phyloP scores from a whole-genome alignment of 805 yeast genomes.

The Clavispora santaluciae region DNA sequence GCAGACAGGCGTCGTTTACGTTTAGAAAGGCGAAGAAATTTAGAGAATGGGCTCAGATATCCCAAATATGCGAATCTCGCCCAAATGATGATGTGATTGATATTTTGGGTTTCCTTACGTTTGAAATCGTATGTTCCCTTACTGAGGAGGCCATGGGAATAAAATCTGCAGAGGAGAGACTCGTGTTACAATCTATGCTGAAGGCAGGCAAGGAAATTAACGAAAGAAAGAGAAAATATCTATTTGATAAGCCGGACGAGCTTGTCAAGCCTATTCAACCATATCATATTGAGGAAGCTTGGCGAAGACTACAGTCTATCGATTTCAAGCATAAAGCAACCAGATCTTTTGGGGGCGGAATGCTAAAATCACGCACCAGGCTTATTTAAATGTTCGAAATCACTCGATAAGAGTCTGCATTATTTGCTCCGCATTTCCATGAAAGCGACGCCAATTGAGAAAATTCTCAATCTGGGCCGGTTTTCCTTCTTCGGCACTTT shows the following conservation, averaged over 20 bases:
- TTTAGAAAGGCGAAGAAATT: constrained; percentile 91
- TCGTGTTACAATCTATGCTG: constrained; percentile 20
- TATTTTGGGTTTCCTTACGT: constrained; percentile 89
- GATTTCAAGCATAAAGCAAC: constrained; percentile 58
- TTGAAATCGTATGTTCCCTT: constrained; percentile 91
- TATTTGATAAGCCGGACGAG: constrained; percentile 88
- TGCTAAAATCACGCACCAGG: constrained; percentile 47
- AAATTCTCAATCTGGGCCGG: constrained; percentile 22
- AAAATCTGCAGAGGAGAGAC: constrained; percentile 60
- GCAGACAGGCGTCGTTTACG: constrained; percentile 95
- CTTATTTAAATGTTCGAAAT: constrained; percentile 32
- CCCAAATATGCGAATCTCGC: constrained; percentile 77
- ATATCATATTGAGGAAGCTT: constrained; percentile 82
- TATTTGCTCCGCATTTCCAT: constrained; percentile 14
- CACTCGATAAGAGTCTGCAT: constrained; percentile 8
- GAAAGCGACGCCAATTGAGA: constrained; percentile 34
- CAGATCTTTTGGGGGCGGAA: constrained; percentile 69
- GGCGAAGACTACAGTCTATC: constrained; percentile 67
- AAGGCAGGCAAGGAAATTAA: constrained; percentile 25
- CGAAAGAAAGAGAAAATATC: constrained; percentile 42
- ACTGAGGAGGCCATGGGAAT: constrained; percentile 88
- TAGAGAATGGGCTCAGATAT: constrained; percentile 92
- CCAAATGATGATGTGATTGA: constrained; percentile 97
- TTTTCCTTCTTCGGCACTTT: constrained; percentile 8
- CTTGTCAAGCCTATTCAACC: constrained; percentile 73